These are phyloP conservation scores for Botrytis sinoallii DNA, from an alignment of 2,329 filamentous ascomycete genomes.

Conservation along the genomic window DNA sequence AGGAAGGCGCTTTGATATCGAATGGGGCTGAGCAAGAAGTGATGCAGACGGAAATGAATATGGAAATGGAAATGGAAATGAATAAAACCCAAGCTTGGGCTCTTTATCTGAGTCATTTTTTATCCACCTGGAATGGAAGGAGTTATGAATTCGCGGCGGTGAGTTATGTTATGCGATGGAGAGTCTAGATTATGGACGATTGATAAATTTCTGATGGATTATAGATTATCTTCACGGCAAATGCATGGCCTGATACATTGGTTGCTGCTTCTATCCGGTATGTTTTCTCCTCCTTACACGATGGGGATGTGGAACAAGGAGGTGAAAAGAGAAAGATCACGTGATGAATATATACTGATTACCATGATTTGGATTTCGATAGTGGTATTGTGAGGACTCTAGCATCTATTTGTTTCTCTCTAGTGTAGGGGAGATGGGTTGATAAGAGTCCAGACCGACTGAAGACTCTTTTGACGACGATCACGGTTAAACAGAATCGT, in stretches of 20 bases:
- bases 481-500: slow-evolving; percentile 44
- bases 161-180: slow-evolving; percentile 25
- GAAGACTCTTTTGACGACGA: slow-evolving; percentile 43
- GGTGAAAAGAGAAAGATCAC: slow-evolving; percentile 8
- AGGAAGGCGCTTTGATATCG: background rate
- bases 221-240: slow-evolving; percentile 52
- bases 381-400: slow-evolving; percentile 40
- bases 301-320: background rate
- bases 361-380: background rate
- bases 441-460: slow-evolving; percentile 42
- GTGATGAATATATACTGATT: slow-evolving; percentile 18
- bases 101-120: slow-evolving; percentile 52
- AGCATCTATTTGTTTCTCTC: slow-evolving; percentile 44
- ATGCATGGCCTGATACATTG: slow-evolving; percentile 44
- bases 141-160: slow-evolving; percentile 41
- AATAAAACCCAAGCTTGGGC: slow-evolving; percentile 39
- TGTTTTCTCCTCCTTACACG: slow-evolving; percentile 19
- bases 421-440: slow-evolving; percentile 44
- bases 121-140: slow-evolving; percentile 57
- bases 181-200: slow-evolving; percentile 47
- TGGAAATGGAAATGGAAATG: background rate
- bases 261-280: slow-evolving; percentile 42
- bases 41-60: background rate
- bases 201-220: slow-evolving; percentile 40
- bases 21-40: background rate